Conservation (phyloP, 768 basidiomycete genomes). For the Mycena capillaripes region DNA sequence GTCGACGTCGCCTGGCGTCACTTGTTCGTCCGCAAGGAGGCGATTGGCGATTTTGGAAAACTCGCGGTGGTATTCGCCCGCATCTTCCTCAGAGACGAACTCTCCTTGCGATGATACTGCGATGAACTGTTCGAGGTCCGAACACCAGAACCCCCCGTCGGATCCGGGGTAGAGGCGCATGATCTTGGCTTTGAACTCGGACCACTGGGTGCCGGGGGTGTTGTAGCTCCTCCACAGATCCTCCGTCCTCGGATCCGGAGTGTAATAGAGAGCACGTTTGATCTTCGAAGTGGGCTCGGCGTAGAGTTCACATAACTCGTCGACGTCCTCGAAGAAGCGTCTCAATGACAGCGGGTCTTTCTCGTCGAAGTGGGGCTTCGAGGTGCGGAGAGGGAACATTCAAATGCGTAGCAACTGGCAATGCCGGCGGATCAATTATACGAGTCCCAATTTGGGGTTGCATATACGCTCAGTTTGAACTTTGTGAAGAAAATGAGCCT, state of each 20-base stretch:
- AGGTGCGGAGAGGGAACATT: constrained; percentile 5
- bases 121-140: background rate
- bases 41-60: constrained; percentile 6
- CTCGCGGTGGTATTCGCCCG: constrained; percentile 6
- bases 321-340: constrained; percentile 18
- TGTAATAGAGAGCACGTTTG: background rate
- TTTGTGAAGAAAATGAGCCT: too few species aligned
- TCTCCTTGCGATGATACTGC: background rate
- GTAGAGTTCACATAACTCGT: background rate
- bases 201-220: background rate
- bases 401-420: too few species aligned
- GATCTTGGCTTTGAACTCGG: background rate
- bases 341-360: background rate
- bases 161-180: background rate
- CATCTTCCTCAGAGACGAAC: background rate
- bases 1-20: background rate
- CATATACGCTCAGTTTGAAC: too few species aligned
- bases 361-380: constrained; percentile 9
- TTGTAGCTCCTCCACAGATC: constrained; percentile 1
- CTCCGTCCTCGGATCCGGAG: background rate
- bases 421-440: background rate
- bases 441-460: background rate
- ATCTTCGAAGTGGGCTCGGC: background rate
- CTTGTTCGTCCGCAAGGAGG: background rate
- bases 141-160: background rate